Percentiles rank a stretch among this genome's conserved stretches.
Conservation (phyloP, 2,329 filamentous ascomycete genomes). For the Ascochyta pisi region DNA sequence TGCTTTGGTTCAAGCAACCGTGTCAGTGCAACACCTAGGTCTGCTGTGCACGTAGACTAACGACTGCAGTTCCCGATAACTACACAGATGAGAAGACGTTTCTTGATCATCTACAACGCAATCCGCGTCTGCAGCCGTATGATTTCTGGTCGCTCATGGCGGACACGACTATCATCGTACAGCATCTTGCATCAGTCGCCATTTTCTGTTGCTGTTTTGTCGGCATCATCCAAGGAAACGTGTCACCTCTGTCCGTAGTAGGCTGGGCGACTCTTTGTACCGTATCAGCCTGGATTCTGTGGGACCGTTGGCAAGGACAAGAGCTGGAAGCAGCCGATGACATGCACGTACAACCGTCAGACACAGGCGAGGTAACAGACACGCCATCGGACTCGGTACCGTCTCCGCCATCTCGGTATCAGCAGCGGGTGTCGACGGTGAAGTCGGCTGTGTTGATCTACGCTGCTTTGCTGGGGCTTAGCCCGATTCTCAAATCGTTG, state of each 20-base stretch:
- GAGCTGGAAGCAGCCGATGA: conserved; percentile 59
- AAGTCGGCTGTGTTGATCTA: conserved; percentile 95
- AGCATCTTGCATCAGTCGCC: conserved; percentile 92
- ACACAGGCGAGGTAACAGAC: background rate
- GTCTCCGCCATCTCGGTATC: conserved; percentile 53
- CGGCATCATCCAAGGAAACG: conserved; percentile 82
- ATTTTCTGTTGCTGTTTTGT: conserved; percentile 96
- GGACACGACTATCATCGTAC: conserved; percentile 94
- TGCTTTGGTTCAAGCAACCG: conserved; percentile 97
- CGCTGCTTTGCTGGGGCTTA: conserved; percentile 87
- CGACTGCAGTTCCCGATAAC: conserved; percentile 83
- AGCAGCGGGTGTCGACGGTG: conserved; percentile 76
- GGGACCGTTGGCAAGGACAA: conserved; percentile 88
- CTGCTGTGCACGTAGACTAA: conserved; percentile 5
- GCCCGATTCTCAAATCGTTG: conserved; percentile 95
- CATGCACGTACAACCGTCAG: background rate
- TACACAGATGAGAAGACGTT: conserved; percentile 98
- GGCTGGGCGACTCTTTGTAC: conserved; percentile 84
- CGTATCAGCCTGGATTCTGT: conserved; percentile 85
- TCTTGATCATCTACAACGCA: conserved; percentile 92
- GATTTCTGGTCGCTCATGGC: conserved; percentile 98
- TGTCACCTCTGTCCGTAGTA: conserved; percentile 90
- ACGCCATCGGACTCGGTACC: background rate
- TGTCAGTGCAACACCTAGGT: conserved; percentile 62
- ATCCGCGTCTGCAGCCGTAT: conserved; percentile 91